Evolutionary conservation across 495 filamentous ascomycete species (phyloP).

Genomic region (Hypoxylon fuscum): DNA sequence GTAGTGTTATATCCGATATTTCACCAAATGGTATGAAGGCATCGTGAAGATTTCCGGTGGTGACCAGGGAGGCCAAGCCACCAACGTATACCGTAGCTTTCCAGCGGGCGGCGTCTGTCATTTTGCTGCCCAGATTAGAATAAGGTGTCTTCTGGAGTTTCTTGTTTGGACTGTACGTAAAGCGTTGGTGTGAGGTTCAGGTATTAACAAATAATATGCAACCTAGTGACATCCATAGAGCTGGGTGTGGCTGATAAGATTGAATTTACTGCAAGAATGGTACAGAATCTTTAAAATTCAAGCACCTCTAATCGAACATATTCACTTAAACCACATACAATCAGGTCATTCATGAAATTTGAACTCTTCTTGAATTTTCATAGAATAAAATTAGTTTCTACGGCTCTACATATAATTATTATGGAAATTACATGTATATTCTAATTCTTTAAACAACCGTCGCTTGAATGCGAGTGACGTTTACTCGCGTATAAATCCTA

Average conservation of each 20-base stretch:
- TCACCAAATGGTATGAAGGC: constrained; percentile 97
- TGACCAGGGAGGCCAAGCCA: constrained; percentile 83
- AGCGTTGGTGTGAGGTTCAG: neutral
- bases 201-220: constrained; percentile 25
- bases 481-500: neutral
- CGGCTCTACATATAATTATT: neutral
- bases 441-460: neutral
- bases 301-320: neutral
- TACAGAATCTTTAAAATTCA: neutral
- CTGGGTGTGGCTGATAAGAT: constrained; percentile 24
- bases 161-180: constrained; percentile 28
- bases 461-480: neutral
- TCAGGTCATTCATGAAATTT: neutral
- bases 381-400: neutral
- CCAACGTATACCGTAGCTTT: constrained; percentile 93
- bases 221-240: constrained; percentile 14
- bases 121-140: constrained; percentile 48
- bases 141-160: neutral
- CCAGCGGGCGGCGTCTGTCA: constrained; percentile 84
- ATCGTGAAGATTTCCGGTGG: constrained; percentile 75
- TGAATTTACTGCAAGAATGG: neutral
- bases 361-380: neutral
- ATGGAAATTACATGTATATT: neutral
- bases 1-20: constrained; percentile 86
- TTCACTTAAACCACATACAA: constrained; percentile 7